phyloP scores from a whole-genome alignment of 495 filamentous ascomycete species.

The Lindgomyces ingoldianus region DNA sequence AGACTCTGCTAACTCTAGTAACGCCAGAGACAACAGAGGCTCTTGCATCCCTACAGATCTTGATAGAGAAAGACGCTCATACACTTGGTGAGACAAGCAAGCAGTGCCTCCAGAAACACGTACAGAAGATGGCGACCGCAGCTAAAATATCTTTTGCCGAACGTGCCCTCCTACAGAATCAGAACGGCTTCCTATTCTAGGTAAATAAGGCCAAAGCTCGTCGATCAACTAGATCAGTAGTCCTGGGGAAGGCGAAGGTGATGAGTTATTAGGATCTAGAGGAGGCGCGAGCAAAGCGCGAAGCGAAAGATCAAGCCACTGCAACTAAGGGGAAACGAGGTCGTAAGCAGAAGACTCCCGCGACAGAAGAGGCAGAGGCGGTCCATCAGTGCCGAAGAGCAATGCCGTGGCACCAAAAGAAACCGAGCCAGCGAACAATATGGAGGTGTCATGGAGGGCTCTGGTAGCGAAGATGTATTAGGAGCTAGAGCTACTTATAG shows the following conservation, averaged over 20 bases:
- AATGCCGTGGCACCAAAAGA: no score
- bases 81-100: background rate
- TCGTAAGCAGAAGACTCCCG: background rate
- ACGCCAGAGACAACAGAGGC: background rate
- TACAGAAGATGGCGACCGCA: background rate
- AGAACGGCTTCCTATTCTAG: background rate
- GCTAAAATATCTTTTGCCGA: background rate
- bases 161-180: background rate
- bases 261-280: background rate
- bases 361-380: background rate
- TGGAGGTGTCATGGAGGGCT: no score
- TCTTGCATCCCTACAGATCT: background rate
- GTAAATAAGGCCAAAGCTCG: background rate
- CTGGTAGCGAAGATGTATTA: no score
- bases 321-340: background rate
- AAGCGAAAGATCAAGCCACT: background rate
- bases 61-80: background rate
- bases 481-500: no score
- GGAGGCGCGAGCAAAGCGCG: background rate
- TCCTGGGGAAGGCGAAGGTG: slow-evolving; percentile 8
- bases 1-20: background rate
- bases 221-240: slow-evolving; percentile 1
- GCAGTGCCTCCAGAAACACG: background rate
- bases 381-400: background rate
- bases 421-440: no score